phyloP scores from a whole-genome alignment of 2,329 filamentous ascomycete genomes.

The Lizonia empirigonia region DNA sequence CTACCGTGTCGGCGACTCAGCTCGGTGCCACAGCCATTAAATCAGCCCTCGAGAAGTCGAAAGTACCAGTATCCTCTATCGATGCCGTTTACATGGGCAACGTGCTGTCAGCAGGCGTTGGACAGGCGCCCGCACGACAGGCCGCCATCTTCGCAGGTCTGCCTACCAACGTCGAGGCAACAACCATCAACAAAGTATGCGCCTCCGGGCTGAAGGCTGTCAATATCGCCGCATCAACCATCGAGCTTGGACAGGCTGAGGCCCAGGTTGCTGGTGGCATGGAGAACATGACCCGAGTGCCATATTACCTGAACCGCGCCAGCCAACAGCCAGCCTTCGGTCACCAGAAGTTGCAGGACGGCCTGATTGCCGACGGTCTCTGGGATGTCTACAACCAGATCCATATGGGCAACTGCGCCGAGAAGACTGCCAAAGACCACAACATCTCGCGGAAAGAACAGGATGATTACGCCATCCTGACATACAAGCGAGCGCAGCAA shows the following conservation, averaged over 20 bases:
- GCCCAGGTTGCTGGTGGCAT: conserved; percentile 93
- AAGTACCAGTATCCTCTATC: conserved; percentile 78
- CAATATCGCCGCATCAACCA: conserved; percentile 87
- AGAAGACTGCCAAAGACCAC: conserved; percentile 90
- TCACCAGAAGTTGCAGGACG: conserved; percentile 85
- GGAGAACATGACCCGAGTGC: conserved; percentile 96
- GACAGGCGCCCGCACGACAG: conserved; percentile 91
- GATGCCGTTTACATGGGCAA: conserved; percentile 98
- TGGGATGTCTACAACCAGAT: conserved; percentile 97
- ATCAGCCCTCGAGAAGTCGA: conserved; percentile 84
- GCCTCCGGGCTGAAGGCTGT: conserved; percentile 94
- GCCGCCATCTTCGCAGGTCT: conserved; percentile 88
- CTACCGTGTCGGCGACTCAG: conserved; percentile 80
- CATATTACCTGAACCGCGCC: conserved; percentile 86
- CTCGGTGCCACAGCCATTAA: conserved; percentile 92
- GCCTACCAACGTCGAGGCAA: conserved; percentile 78
- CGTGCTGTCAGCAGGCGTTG: conserved; percentile 80
- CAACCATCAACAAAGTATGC: conserved; percentile 98
- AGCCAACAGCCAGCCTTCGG: conserved; percentile 84
- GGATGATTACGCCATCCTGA: conserved; percentile 87
- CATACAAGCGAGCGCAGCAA: conserved; percentile 85
- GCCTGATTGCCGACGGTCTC: conserved; percentile 89
- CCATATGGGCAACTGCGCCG: conserved; percentile 97
- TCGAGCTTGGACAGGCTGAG: conserved; percentile 86
- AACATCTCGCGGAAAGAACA: conserved; percentile 81